phyloP scores from a whole-genome alignment of 192 early-diverging fungal species.

The Backusella circina region DNA sequence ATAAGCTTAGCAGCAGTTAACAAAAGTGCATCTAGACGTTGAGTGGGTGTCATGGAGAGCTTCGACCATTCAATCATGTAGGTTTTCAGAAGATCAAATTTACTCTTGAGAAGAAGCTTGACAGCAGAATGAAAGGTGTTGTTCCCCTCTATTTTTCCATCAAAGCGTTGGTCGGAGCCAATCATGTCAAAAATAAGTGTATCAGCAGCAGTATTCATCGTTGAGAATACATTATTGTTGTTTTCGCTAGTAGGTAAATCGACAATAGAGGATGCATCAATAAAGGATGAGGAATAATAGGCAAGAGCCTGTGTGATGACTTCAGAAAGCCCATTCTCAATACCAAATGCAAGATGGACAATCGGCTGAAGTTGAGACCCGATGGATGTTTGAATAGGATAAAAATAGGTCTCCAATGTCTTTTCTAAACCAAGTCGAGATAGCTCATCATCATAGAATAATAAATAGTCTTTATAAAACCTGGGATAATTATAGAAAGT shows the following conservation, averaged over 20 bases:
- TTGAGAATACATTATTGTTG: background rate
- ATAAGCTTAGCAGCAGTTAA: background rate
- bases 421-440: background rate
- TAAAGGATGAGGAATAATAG: constrained; percentile 6
- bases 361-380: constrained; percentile 22
- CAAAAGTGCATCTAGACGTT: constrained; percentile 1
- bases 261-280: background rate
- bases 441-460: constrained; percentile 21
- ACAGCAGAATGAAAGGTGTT: constrained; percentile 14
- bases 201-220: background rate
- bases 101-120: constrained; percentile 16
- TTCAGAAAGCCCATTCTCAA: constrained; percentile 5
- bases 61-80: constrained; percentile 8
- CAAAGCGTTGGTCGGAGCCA: constrained; percentile 13
- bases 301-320: constrained; percentile 14
- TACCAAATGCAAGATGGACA: constrained; percentile 17
- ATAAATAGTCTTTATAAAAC: constrained; percentile 11
- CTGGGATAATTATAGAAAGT: background rate
- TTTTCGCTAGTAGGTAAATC: background rate
- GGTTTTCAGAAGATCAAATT: constrained; percentile 12
- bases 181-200: constrained; percentile 4
- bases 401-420: constrained; percentile 7
- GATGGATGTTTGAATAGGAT: constrained; percentile 11
- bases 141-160: constrained; percentile 19
- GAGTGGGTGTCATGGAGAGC: background rate